Percentiles rank a stretch among this genome's conserved stretches.
These are phyloP conservation scores for Candida glaebosa DNA, from an alignment of 805 yeast genomes.

Conservation along the genomic window DNA sequence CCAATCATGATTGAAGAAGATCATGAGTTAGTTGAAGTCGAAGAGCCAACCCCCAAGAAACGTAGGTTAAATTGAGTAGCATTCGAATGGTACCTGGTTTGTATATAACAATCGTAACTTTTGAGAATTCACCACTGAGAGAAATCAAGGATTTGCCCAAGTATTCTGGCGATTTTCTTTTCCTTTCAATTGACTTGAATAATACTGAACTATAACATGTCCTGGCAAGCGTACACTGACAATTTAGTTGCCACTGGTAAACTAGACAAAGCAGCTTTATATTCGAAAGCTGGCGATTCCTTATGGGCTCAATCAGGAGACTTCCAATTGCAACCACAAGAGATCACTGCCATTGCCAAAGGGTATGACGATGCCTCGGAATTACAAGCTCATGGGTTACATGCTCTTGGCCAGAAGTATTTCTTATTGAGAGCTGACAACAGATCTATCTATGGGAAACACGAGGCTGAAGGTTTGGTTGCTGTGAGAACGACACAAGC, in stretches of 20 bases:
- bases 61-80: constrained; percentile 3
- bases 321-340: constrained; percentile 61
- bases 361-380: constrained; percentile 80
- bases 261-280: constrained; percentile 88
- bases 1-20: constrained; percentile 12
- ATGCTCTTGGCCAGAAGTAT: constrained; percentile 80
- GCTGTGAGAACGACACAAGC: constrained; percentile 95
- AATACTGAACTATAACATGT: constrained; percentile 17
- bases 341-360: constrained; percentile 66
- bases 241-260: constrained; percentile 84
- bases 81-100: neutral
- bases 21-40: constrained; percentile 9
- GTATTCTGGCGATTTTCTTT: neutral
- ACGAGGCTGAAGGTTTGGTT: constrained; percentile 81
- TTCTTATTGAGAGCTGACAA: constrained; percentile 86
- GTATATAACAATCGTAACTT: neutral
- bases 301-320: constrained; percentile 86
- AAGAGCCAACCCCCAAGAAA: constrained; percentile 10
- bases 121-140: neutral
- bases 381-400: constrained; percentile 84
- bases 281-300: constrained; percentile 92
- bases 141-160: neutral
- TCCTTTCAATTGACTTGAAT: constrained; percentile 2
- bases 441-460: constrained; percentile 90
- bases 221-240: constrained; percentile 84